Base-by-base conservation (phyloP, 2,329 filamentous ascomycete genomes). In the Aspergillus floridensis region DNA sequence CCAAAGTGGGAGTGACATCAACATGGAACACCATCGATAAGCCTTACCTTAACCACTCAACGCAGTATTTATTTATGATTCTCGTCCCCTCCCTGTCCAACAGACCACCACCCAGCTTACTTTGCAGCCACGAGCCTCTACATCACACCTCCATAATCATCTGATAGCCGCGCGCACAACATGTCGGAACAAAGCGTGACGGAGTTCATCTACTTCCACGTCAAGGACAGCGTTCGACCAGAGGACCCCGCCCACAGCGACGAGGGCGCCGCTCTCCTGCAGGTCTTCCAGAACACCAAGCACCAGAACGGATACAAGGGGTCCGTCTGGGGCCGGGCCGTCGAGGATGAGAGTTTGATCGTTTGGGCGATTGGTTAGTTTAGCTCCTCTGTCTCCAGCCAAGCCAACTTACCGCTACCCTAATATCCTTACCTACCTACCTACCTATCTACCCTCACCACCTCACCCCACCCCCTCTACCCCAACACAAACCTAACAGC, bases 311-410 rank as follows among this genome's bases (percentile, higher is more conserved):
- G 74, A 32, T 69, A 77, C 53, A 47, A 69, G 10, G 61, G 62
- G 29, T 77, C 75, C 0, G 66, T 66, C 11, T 78, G 76, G 76
- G 76, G 76, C 3, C 65, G 73, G 21, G 68, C 72, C 14, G 56
- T 67, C 16, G 76, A 77, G 56, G 75, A 78, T 54, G 63, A 71
- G 55, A 71, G 68, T 52, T 64, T 68, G 3, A 57, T 77, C 19
- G 70, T 76, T 29, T 78, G 74, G 74, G 70, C 70, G 6, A 65
- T 77, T 57, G 70, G 76, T 78, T 55, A 57, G 70, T 68, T 12
- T 19, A 5, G 12, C 49, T 3, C 50, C 47, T n/a, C 8, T 24
- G 38, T 26, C 21, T 19, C 22, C 41, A 8, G 8, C 26, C 26
- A 29, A 16, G 14, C 11, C 12, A 35, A 12, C 31, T 32, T 32